Evolutionary conservation across 208 protist species (phyloP).

Genomic region (Leishmania mexicana): DNA sequence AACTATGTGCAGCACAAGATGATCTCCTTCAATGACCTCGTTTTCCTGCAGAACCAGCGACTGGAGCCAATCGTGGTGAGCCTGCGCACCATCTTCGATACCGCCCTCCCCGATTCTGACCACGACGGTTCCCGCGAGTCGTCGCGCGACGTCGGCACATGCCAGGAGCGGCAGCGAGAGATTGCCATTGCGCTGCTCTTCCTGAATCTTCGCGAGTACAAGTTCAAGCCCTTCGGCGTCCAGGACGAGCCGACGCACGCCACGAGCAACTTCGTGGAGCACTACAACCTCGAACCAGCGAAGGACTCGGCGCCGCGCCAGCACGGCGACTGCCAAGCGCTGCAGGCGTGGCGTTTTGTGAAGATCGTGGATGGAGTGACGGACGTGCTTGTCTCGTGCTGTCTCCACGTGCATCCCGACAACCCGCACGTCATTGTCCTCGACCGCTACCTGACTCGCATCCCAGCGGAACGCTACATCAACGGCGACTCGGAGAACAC

Average conservation of each 20-base stretch:
- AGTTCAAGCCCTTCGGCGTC: constrained; percentile 85
- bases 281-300: constrained; percentile 70
- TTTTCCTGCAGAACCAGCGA: constrained; percentile 81
- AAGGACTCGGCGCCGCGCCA: constrained; percentile 1
- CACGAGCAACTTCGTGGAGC: constrained; percentile 81
- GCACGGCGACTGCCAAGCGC: neutral
- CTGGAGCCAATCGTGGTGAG: constrained; percentile 60
- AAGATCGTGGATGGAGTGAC: constrained; percentile 81
- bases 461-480: constrained; percentile 71
- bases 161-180: constrained; percentile 24
- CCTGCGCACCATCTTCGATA: constrained; percentile 22
- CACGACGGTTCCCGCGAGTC: neutral
- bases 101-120: neutral
- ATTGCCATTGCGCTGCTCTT: constrained; percentile 70
- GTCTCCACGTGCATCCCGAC: constrained; percentile 40
- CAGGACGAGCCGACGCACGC: constrained; percentile 53
- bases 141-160: neutral
- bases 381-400: constrained; percentile 87
- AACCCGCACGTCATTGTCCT: constrained; percentile 38
- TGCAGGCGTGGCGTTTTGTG: constrained; percentile 65
- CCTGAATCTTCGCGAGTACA: constrained; percentile 79
- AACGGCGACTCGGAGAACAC: constrained; percentile 68
- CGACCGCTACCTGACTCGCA: constrained; percentile 70
- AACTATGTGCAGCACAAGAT: constrained; percentile 88
- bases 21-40: constrained; percentile 83